Conservation (phyloP, 1,284 basidiomycete species). For the Ustilago xerochloae region DNA sequence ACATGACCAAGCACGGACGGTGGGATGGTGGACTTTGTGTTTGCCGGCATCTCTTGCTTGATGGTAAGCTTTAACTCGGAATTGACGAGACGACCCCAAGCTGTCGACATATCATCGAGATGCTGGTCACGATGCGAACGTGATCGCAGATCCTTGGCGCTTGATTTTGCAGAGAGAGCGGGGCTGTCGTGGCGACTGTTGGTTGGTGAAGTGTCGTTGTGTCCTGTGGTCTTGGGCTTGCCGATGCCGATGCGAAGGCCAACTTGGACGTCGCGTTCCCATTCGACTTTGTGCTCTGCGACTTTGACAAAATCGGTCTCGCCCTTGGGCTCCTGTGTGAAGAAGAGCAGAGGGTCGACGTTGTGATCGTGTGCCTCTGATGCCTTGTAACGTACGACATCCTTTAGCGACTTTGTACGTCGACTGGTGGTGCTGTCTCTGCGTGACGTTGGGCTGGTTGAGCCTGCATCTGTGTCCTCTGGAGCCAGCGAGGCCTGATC, state of each 20-base stretch:
- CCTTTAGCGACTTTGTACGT: constrained; percentile 30
- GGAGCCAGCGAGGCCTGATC: background rate
- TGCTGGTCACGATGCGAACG: constrained; percentile 27
- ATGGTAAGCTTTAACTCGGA: constrained; percentile 56
- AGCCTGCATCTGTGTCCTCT: constrained; percentile 5
- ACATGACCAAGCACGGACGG: constrained; percentile 74
- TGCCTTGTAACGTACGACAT: constrained; percentile 14
- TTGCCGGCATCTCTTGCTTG: constrained; percentile 46
- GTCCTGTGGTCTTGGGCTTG: constrained; percentile 36
- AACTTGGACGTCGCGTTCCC: constrained; percentile 54
- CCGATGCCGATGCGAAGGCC: constrained; percentile 58
- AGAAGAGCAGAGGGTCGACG: constrained; percentile 44
- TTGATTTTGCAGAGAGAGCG: constrained; percentile 35
- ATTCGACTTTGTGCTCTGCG: constrained; percentile 50
- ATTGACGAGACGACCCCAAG: constrained; percentile 49
- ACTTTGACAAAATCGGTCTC: constrained; percentile 44
- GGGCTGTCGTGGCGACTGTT: constrained; percentile 30
- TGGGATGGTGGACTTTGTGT: constrained; percentile 32
- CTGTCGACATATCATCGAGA: constrained; percentile 35
- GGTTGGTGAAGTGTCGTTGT: constrained; percentile 13
- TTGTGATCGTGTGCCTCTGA: constrained; percentile 20
- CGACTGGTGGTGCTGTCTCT: constrained; percentile 42
- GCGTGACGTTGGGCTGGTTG: constrained; percentile 16
- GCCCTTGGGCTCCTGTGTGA: constrained; percentile 52
- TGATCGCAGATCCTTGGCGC: constrained; percentile 34